Evolutionary conservation across 768 basidiomycete genomes (phyloP), one percentile per base, ranked within the genome.

Genomic region (Glaciozyma martinii): DNA sequence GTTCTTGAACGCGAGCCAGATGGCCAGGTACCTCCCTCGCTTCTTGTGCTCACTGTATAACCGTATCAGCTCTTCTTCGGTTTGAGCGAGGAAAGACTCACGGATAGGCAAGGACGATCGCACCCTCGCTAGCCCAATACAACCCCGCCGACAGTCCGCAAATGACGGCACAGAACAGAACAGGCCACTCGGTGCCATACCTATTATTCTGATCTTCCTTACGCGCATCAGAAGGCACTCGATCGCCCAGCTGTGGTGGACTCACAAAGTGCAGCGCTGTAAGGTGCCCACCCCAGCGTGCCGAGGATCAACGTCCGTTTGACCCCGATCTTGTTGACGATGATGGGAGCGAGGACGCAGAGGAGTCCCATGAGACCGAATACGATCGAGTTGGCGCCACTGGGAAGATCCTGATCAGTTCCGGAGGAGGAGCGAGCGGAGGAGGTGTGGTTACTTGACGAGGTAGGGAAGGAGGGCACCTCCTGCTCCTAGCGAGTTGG

Each of bases 151-250:
- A 54, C 15, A 32, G 3, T 4, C 63, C 63, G 19, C 63, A 65
- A 23, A 65, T 29, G 44, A 60, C 58, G 4, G 63, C 63, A 9
- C 63, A 58, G 12, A 65, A 13, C 33, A 65, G 25, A 6, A 65
- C 63, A 58, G 59, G 59, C 63, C 63, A 65, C 21, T 59, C 42
- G 10, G 62, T 65, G 12, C 63, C 63, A 44, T 59, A 65, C 12
- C 63, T 56, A 40, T 55, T 64, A 42, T 64, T 59, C 52, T 59
- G 57, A 40, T 59, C 61, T 56, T 42, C 15, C 2, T n/a, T 15
- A 19, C 6, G 3, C 5, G 21, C 21, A 5, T 15, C 0, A 13
- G 8, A 3, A 7, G 44, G 54, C 12, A n/a, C 2, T 13, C 3
- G 0, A 19, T 50, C 2, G 25, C 5, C 6, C 1, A 7, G 2